Conservation (phyloP, 306 rosid species). For the Spatholobus suberectus region DNA sequence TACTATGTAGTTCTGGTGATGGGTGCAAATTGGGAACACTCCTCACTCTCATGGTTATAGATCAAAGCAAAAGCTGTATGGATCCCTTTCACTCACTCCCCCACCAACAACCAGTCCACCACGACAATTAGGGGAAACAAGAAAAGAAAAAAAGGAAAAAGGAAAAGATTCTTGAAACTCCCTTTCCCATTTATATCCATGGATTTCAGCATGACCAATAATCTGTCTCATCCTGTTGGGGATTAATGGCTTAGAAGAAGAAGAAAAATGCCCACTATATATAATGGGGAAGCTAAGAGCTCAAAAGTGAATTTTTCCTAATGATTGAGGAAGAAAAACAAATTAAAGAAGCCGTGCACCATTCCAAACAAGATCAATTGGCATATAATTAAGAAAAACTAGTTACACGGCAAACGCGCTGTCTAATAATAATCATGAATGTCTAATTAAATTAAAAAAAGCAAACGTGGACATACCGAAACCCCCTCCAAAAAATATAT, state of each 20-base stretch:
- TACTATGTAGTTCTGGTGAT: not conserved
- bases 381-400: conserved; percentile 20
- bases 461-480: conserved; percentile 25
- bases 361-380: conserved; percentile 33
- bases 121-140: not conserved
- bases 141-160: not conserved
- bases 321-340: conserved; percentile 45
- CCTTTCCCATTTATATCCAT: conserved; percentile 27
- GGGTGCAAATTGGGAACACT: not conserved
- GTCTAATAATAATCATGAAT: not conserved
- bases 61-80: conserved; percentile 21
- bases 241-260: conserved; percentile 30
- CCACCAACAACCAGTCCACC: not conserved
- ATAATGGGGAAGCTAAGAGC: conserved; percentile 33
- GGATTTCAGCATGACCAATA: conserved; percentile 15
- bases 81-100: not conserved
- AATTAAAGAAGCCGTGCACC: conserved; percentile 12
- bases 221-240: conserved; percentile 24
- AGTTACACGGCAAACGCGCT: not conserved
- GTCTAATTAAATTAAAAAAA: not conserved
- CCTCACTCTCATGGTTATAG: not conserved
- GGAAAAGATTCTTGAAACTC: conserved; percentile 21
- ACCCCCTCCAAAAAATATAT: conserved; percentile 1
- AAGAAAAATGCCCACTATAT: not conserved
- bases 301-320: conserved; percentile 39